These are phyloP conservation scores for Xylaria longipes DNA, from an alignment of 495 filamentous ascomycete species.

Conservation along the genomic window DNA sequence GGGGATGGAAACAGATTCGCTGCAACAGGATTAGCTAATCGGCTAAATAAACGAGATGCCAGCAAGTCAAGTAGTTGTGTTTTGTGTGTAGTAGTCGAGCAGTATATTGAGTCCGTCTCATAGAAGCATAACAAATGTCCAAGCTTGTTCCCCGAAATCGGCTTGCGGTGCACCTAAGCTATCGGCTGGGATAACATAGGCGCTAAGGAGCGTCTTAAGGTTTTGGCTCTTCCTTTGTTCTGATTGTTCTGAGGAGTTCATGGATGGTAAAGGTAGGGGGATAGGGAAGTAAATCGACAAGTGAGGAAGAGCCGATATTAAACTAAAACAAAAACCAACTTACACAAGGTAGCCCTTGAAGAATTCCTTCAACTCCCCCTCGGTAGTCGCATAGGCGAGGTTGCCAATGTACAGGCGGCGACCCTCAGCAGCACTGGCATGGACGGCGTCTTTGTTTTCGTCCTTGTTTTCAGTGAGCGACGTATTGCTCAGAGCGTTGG, in stretches of 20 bases:
- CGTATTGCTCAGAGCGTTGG: conserved; percentile 81
- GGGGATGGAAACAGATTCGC: conserved; percentile 97
- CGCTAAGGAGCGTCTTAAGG: no score
- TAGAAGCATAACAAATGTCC: not conserved
- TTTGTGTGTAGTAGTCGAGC: not conserved
- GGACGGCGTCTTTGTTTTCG: conserved; percentile 76
- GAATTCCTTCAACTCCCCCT: conserved; percentile 99
- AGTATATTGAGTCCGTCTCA: not conserved
- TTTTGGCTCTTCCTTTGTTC: not conserved
- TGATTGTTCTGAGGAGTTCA: not conserved
- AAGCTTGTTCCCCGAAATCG: not conserved
- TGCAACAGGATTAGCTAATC: conserved; percentile 43
- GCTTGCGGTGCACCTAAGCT: not conserved
- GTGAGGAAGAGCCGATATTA: not conserved
- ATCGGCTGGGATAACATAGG: not conserved
- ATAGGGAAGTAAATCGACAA: not conserved
- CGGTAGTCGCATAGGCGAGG: conserved; percentile 98
- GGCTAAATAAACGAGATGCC: not conserved
- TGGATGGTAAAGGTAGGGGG: not conserved
- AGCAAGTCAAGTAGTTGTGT: not conserved
- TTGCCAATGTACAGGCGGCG: conserved; percentile 99
- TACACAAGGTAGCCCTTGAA: conserved; percentile 98
- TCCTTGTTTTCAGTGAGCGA: conserved; percentile 63
- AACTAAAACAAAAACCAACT: conserved; percentile 51
- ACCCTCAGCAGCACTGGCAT: conserved; percentile 96